Conservation (phyloP, 2,329 filamentous ascomycete species). For the Fusarium compactum region DNA sequence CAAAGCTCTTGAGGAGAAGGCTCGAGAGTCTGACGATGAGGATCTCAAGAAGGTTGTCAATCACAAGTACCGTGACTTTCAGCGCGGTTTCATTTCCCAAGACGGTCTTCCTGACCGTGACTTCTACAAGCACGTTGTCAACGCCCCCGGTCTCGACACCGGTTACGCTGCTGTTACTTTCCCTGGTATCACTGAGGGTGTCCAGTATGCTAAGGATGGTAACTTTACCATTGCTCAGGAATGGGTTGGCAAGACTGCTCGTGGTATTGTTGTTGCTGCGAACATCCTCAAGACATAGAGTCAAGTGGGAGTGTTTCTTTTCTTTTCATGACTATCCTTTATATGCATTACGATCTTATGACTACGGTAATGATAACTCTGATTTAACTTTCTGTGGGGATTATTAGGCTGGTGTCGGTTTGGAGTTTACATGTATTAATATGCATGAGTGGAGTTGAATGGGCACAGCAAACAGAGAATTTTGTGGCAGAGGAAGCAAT, state of each 20-base stretch:
- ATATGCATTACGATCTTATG: constrained; percentile 14
- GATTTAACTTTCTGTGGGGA: neutral
- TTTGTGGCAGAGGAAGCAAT: no score
- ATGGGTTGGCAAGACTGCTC: constrained; percentile 54
- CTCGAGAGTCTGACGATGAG: constrained; percentile 46
- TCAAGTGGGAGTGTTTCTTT: accelerated
- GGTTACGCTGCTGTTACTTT: constrained; percentile 58
- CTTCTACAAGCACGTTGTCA: constrained; percentile 61
- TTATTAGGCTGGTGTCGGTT: constrained; percentile 6
- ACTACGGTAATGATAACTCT: neutral
- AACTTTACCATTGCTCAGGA: constrained; percentile 49
- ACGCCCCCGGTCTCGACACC: constrained; percentile 61
- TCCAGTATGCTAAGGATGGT: constrained; percentile 61
- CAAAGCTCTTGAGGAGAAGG: constrained; percentile 50
- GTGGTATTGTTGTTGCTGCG: constrained; percentile 51
- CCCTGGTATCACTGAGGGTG: constrained; percentile 75
- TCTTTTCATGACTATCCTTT: constrained; percentile 22
- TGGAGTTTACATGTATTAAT: neutral
- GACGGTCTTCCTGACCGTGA: constrained; percentile 60
- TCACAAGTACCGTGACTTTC: constrained; percentile 62
- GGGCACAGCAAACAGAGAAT: neutral
- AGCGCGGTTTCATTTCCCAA: constrained; percentile 62
- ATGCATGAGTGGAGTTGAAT: neutral
- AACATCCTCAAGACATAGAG: constrained; percentile 49
- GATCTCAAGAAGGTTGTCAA: constrained; percentile 55